phyloP scores from a whole-genome alignment of 2,329 filamentous ascomycete species.

The Paracoccidioides brasiliensis region DNA sequence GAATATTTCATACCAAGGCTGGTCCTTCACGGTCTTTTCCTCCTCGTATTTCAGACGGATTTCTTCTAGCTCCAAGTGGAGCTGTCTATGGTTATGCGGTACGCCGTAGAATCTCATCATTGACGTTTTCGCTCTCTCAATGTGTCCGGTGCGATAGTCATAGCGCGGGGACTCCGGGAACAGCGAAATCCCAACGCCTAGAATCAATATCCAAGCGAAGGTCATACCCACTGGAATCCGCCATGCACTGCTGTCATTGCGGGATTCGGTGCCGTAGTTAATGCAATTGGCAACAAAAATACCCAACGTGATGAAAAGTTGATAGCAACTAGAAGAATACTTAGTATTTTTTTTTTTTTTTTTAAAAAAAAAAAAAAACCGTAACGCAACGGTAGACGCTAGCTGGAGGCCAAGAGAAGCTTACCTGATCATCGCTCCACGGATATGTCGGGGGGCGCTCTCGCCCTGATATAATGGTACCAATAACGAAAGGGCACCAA shows the following conservation, averaged over 20 bases:
- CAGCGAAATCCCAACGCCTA: constrained; percentile 42
- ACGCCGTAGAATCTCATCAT: constrained; percentile 46
- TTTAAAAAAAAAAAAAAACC: too few species aligned
- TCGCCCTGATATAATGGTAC: constrained; percentile 38
- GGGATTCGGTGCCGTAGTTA: constrained; percentile 34
- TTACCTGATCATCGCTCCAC: constrained; percentile 34
- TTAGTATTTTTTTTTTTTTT: too few species aligned
- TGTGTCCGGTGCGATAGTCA: constrained; percentile 42
- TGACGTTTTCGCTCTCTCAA: constrained; percentile 39
- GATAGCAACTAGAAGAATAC: constrained; percentile 28
- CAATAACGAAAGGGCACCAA: constrained; percentile 34
- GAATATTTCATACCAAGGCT: constrained; percentile 33
- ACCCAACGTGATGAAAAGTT: constrained; percentile 38
- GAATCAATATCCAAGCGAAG: constrained; percentile 44
- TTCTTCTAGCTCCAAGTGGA: constrained; percentile 43
- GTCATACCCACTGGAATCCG: constrained; percentile 43
- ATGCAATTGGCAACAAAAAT: constrained; percentile 38
- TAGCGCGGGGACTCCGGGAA: constrained; percentile 47
- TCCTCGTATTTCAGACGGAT: constrained; percentile 48
- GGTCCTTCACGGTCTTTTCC: constrained; percentile 32
- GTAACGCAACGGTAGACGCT: too few species aligned
- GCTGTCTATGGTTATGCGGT: constrained; percentile 40
- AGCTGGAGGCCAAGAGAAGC: background rate
- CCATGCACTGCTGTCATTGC: constrained; percentile 34
- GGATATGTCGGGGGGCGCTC: constrained; percentile 34